Percentiles rank a stretch among this genome's conserved stretches.
phyloP scores from a whole-genome alignment of 2,329 filamentous ascomycete species.

The Exophiala calicioides region DNA sequence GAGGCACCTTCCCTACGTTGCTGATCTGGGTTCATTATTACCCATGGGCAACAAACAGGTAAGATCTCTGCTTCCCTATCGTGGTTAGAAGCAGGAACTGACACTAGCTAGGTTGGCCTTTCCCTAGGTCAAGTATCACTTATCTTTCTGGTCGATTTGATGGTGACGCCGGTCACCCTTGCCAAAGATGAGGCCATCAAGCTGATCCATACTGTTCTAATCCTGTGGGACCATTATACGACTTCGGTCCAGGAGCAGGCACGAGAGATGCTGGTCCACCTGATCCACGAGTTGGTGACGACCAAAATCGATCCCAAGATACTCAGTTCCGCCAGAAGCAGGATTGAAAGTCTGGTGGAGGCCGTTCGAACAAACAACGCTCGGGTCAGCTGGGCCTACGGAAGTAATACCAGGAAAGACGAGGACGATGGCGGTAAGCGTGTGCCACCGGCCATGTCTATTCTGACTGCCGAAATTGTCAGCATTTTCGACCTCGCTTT shows the following conservation, averaged over 20 bases:
- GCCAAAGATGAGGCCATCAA: conserved; percentile 77
- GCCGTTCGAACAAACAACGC: conserved; percentile 80
- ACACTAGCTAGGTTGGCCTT: conserved; percentile 63
- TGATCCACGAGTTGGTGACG: conserved; percentile 94
- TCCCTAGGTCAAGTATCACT: conserved; percentile 90
- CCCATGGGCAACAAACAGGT: conserved; percentile 86
- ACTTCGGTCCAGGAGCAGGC: conserved; percentile 94
- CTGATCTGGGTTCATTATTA: conserved; percentile 75
- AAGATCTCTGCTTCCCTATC: conserved; percentile 22
- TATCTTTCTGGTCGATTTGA: conserved; percentile 90
- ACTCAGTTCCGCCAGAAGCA: conserved; percentile 66
- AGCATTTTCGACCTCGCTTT: conserved; percentile 82
- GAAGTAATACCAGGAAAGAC: conserved; percentile 80
- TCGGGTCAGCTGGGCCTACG: conserved; percentile 88
- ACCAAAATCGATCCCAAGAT: conserved; percentile 71
- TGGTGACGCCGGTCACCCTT: conserved; percentile 87
- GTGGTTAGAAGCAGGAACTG: conserved; percentile 12
- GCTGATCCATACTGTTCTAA: conserved; percentile 84
- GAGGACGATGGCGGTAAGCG: conserved; percentile 72
- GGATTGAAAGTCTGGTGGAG: conserved; percentile 86
- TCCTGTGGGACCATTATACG: conserved; percentile 97
- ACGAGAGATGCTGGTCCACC: conserved; percentile 93
- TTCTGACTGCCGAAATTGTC: conserved; percentile 78
- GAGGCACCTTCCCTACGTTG: conserved; percentile 79
- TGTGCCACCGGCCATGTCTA: conserved; percentile 84